phyloP scores from a whole-genome alignment of 192 early-diverging fungal species.

The Backusella psychrophila region DNA sequence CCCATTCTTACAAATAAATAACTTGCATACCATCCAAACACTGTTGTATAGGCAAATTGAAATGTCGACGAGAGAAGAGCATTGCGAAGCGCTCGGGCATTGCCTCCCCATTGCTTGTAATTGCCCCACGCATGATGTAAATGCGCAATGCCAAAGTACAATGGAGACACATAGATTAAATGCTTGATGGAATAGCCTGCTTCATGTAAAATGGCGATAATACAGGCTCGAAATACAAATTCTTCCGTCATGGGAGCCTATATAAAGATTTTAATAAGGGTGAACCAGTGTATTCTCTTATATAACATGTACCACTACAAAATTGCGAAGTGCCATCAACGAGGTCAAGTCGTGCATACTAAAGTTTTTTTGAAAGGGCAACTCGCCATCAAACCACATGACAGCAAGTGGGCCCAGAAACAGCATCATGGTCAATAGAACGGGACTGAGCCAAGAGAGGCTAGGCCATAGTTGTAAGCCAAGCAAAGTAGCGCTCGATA shows the following conservation, averaged over 20 bases:
- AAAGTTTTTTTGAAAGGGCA: slow-evolving; percentile 45
- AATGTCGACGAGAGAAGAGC: slow-evolving; percentile 40
- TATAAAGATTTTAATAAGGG: not conserved
- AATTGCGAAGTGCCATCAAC: slow-evolving; percentile 41
- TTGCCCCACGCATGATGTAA: slow-evolving; percentile 66
- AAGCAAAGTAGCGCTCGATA: not conserved
- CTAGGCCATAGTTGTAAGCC: slow-evolving; percentile 14
- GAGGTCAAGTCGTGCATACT: slow-evolving; percentile 20
- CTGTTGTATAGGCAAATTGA: slow-evolving; percentile 70
- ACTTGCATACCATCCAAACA: slow-evolving; percentile 81
- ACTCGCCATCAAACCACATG: slow-evolving; percentile 34
- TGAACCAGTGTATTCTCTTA: too few species aligned
- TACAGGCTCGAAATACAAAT: slow-evolving; percentile 69
- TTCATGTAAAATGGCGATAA: slow-evolving; percentile 50
- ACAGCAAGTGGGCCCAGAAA: slow-evolving; percentile 59
- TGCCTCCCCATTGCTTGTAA: slow-evolving; percentile 43
- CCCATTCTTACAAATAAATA: slow-evolving; percentile 63
- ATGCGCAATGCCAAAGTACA: slow-evolving; percentile 78
- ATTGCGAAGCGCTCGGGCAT: slow-evolving; percentile 31
- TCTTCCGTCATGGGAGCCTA: slow-evolving; percentile 77
- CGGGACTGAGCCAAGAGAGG: slow-evolving; percentile 18
- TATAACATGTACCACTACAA: slow-evolving; percentile 41
- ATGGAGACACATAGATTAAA: slow-evolving; percentile 56
- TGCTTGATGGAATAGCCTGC: slow-evolving; percentile 33
- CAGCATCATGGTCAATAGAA: slow-evolving; percentile 43